These are phyloP conservation scores for Aureobasidium leucospermi DNA, from an alignment of 2,329 filamentous ascomycete genomes.

Conservation along the genomic window DNA sequence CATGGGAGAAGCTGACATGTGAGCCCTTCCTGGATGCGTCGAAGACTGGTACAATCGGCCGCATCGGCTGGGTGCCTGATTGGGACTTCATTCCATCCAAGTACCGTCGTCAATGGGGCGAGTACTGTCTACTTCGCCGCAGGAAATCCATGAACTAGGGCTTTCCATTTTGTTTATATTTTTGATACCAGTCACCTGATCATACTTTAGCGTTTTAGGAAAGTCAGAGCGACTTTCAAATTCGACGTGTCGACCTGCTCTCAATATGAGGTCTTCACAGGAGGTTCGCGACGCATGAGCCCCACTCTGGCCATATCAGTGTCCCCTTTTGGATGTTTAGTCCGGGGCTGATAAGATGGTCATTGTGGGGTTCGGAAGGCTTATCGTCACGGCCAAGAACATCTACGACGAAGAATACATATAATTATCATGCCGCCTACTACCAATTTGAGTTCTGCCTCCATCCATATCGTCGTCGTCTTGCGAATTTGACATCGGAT, in stretches of 20 bases:
- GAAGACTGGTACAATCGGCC: conserved; percentile 63
- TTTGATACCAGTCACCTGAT: conserved; percentile 8
- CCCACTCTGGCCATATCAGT: conserved; percentile 6
- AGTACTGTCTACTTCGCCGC: conserved; percentile 73
- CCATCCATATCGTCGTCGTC: neutral
- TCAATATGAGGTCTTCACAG: neutral
- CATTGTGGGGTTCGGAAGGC: conserved; percentile 1
- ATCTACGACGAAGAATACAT: neutral
- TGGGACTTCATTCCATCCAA: conserved; percentile 59
- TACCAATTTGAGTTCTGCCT: neutral
- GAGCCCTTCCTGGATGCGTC: conserved; percentile 72
- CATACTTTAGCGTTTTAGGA: neutral
- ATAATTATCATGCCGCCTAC: neutral
- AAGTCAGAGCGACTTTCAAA: conserved; percentile 1
- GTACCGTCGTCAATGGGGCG: conserved; percentile 72
- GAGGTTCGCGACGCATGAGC: neutral
- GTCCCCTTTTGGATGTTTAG: neutral
- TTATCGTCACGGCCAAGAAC: conserved; percentile 7
- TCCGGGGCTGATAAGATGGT: conserved; percentile 3
- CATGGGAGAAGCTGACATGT: conserved; percentile 74
- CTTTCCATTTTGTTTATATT: neutral
- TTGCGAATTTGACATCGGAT: neutral
- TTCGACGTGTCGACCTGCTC: neutral
- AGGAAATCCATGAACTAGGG: conserved; percentile 25
- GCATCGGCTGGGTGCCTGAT: conserved; percentile 77